Conservation (phyloP, 495 filamentous ascomycete species). For the Neurospora tetraspora region DNA sequence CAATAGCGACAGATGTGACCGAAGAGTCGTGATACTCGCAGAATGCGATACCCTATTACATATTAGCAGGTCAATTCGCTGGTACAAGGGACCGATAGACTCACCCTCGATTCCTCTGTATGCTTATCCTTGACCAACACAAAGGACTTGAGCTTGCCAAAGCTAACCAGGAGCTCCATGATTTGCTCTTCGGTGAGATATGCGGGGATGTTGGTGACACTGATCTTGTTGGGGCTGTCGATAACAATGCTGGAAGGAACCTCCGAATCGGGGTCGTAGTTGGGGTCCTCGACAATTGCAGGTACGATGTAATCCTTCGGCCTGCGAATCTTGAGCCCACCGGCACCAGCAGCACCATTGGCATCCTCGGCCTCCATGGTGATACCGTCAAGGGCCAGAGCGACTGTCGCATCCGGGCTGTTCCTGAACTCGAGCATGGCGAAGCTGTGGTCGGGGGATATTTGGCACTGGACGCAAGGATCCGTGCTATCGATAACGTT, state of each 20-base stretch:
- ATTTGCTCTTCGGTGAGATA: conserved; percentile 88
- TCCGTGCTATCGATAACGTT: conserved; percentile 80
- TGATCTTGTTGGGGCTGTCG: conserved; percentile 91
- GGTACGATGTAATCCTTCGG: conserved; percentile 98
- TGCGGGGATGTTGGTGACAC: conserved; percentile 75
- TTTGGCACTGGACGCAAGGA: conserved; percentile 75
- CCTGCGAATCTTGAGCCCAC: conserved; percentile 72
- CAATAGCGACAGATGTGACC: conserved; percentile 74
- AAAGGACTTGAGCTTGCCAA: conserved; percentile 90
- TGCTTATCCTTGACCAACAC: conserved; percentile 78
- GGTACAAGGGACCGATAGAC: conserved; percentile 20
- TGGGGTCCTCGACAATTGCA: conserved; percentile 60
- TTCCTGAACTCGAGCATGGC: conserved; percentile 89
- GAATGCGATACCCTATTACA: conserved; percentile 80
- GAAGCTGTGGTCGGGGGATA: conserved; percentile 67
- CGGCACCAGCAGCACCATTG: conserved; percentile 39
- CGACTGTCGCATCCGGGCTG: conserved; percentile 79
- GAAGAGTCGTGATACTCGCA: conserved; percentile 81
- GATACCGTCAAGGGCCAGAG: conserved; percentile 81
- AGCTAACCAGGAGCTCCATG: conserved; percentile 75
- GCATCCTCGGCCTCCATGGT: conserved; percentile 66
- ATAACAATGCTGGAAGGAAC: conserved; percentile 70
- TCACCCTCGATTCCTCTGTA: conserved; percentile 81
- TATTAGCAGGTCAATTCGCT: not conserved
- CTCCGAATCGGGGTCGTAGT: conserved; percentile 57